phyloP scores from a whole-genome alignment of 768 basidiomycete species.

The Holtermannia corniformis region DNA sequence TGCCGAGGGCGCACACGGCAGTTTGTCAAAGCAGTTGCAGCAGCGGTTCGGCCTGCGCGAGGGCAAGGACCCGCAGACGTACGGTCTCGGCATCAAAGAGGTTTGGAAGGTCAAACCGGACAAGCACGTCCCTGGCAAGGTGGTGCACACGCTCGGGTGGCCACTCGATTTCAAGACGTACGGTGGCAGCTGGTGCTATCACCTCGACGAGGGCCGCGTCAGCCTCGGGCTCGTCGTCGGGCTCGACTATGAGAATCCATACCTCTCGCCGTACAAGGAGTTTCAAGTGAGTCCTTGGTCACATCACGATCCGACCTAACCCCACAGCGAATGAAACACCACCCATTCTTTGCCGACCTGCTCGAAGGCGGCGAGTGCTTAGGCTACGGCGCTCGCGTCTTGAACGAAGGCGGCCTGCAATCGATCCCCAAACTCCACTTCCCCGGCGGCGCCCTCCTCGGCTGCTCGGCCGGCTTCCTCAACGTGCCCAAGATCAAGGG shows the following conservation, averaged over 20 bases:
- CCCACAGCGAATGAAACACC: constrained; percentile 82
- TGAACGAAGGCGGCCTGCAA: constrained; percentile 92
- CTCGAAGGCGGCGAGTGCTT: constrained; percentile 68
- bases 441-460: constrained; percentile 92
- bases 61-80: constrained; percentile 77
- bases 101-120: constrained; percentile 78
- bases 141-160: constrained; percentile 94
- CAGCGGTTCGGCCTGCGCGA: constrained; percentile 62
- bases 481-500: constrained; percentile 98
- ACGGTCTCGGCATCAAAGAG: constrained; percentile 92
- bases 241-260: constrained; percentile 89
- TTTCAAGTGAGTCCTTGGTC: constrained; percentile 60
- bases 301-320: constrained; percentile 1
- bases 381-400: constrained; percentile 77
- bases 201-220: constrained; percentile 86
- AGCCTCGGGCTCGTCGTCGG: constrained; percentile 85
- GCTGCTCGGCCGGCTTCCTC: constrained; percentile 90
- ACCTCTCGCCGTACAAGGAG: constrained; percentile 81
- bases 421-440: constrained; percentile 73
- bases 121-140: constrained; percentile 60
- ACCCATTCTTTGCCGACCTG: constrained; percentile 77
- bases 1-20: constrained; percentile 92
- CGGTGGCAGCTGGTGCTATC: constrained; percentile 91
- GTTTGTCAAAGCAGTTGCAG: constrained; percentile 69
- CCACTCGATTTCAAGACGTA: constrained; percentile 74